phyloP scores from a whole-genome alignment of 495 filamentous ascomycete species.

The Aspergillus leporis region DNA sequence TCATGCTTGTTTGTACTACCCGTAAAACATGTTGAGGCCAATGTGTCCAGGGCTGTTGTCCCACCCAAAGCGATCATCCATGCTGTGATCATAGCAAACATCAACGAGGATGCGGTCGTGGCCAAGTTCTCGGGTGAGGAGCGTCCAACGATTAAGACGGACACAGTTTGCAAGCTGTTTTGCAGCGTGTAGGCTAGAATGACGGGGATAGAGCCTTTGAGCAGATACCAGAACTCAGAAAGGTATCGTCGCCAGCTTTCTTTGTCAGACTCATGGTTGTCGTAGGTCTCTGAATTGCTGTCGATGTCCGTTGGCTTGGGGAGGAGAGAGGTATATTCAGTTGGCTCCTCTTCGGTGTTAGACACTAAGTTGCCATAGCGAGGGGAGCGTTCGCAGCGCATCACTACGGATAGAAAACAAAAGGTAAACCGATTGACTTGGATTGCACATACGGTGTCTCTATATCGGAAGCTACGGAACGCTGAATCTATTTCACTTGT shows the following conservation, averaged over 20 bases:
- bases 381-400: conserved; percentile 11
- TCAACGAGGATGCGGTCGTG: conserved; percentile 84
- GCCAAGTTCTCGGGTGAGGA: conserved; percentile 79
- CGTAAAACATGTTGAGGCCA: conserved; percentile 85
- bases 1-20: conserved; percentile 80
- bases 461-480: neutral
- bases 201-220: conserved; percentile 72
- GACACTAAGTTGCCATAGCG: neutral
- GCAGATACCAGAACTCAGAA: conserved; percentile 66
- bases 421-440: neutral
- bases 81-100: conserved; percentile 90
- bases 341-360: conserved; percentile 14
- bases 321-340: conserved; percentile 51
- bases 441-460: neutral
- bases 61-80: conserved; percentile 94
- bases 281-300: conserved; percentile 10
- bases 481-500: neutral
- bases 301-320: conserved; percentile 35
- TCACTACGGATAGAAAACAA: neutral
- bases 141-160: conserved; percentile 81
- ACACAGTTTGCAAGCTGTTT: conserved; percentile 83
- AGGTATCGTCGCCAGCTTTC: conserved; percentile 35
- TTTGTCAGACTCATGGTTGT: conserved; percentile 14
- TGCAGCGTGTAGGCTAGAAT: conserved; percentile 89
- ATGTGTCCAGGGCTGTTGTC: conserved; percentile 85